Conservation (phyloP, 306 rosid genomes). For the Cicer bijugum region DNA sequence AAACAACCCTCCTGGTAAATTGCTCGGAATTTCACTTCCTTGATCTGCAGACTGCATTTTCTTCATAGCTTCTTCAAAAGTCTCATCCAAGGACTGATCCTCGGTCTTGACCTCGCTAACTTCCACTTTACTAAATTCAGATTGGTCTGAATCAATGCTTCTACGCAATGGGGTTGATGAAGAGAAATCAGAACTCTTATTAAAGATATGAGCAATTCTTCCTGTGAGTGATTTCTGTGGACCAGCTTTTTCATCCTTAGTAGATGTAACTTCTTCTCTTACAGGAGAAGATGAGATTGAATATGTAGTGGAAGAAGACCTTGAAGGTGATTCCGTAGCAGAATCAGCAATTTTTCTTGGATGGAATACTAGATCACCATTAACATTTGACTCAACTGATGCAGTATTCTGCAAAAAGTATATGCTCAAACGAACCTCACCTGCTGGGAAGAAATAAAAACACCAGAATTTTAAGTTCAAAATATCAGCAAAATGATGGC, state of each 20-base stretch:
- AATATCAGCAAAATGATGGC: constrained; percentile 18
- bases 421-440: constrained; percentile 80
- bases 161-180: constrained; percentile 53
- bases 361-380: constrained; percentile 42
- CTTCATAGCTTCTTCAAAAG: constrained; percentile 76
- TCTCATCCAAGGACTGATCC: constrained; percentile 58
- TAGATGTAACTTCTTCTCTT: constrained; percentile 54
- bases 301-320: constrained; percentile 42
- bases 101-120: constrained; percentile 55
- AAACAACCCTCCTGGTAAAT: constrained; percentile 81
- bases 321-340: constrained; percentile 44
- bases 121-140: constrained; percentile 59
- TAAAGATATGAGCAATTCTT: constrained; percentile 80
- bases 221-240: constrained; percentile 68
- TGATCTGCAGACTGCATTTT: constrained; percentile 69
- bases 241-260: constrained; percentile 68
- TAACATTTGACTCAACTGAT: constrained; percentile 48
- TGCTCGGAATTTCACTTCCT: constrained; percentile 69
- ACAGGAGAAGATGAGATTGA: constrained; percentile 64
- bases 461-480: constrained; percentile 26
- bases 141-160: constrained; percentile 60
- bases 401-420: constrained; percentile 57
- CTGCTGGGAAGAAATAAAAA: constrained; percentile 47
- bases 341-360: constrained; percentile 37
- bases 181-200: constrained; percentile 61